phyloP scores from a whole-genome alignment of 1,139 yeast genomes.

The Diutina siamensis region DNA sequence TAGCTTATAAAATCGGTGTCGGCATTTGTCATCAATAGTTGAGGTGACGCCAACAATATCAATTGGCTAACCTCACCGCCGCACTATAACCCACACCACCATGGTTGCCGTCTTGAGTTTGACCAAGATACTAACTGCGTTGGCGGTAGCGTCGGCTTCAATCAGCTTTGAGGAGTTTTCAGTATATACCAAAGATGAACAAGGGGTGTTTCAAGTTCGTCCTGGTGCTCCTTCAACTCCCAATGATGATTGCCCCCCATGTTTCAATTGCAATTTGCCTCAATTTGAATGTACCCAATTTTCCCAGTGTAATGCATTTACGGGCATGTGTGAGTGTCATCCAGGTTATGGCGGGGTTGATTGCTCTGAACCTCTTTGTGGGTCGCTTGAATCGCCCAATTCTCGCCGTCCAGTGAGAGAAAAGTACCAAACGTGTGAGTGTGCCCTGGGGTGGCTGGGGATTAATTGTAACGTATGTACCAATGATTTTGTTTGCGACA shows the following conservation, averaged over 20 bases:
- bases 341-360: conserved; percentile 92
- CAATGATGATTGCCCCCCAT: conserved; percentile 54
- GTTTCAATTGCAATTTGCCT: conserved; percentile 91
- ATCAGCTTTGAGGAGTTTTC: background rate
- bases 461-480: conserved; percentile 85
- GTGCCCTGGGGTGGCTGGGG: conserved; percentile 85
- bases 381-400: conserved; percentile 58
- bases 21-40: no score
- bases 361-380: conserved; percentile 85
- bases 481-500: conserved; percentile 62
- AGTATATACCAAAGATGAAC: background rate
- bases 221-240: conserved; percentile 6
- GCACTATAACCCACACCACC: background rate
- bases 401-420: conserved; percentile 50
- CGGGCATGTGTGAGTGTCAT: conserved; percentile 88
- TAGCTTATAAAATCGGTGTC: no score
- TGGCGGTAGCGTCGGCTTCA: background rate
- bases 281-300: conserved; percentile 86
- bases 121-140: background rate
- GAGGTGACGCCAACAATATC: no score
- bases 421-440: conserved; percentile 44
- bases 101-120: background rate
- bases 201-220: background rate
- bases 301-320: conserved; percentile 71
- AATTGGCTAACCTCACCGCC: no score